Evolutionary conservation across 2,329 filamentous ascomycete genomes (phyloP).

Genomic region (Phymatotrichopsis omnivora): DNA sequence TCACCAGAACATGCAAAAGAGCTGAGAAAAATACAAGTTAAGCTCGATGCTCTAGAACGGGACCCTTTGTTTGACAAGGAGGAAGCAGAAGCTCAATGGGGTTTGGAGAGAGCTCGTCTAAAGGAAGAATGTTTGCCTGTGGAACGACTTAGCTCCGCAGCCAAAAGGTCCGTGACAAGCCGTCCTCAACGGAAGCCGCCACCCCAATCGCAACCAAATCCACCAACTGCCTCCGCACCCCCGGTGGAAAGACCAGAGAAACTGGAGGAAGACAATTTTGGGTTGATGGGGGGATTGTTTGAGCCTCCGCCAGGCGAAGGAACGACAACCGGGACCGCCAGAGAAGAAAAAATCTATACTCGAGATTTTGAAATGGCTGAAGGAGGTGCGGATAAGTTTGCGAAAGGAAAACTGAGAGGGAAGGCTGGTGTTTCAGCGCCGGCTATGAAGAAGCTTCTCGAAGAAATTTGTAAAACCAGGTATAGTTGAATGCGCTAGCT

Average conservation of each 20-base stretch:
- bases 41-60: conserved; percentile 23
- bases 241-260: conserved; percentile 15
- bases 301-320: conserved; percentile 35
- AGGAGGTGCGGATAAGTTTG: conserved; percentile 11
- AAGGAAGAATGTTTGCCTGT: conserved; percentile 18
- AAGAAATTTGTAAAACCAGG: conserved; percentile 28
- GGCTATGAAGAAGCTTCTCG: conserved; percentile 27
- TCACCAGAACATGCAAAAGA: conserved; percentile 18
- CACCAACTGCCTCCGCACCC: not conserved
- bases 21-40: conserved; percentile 24
- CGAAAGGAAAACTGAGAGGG: conserved; percentile 18
- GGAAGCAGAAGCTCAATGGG: conserved; percentile 41
- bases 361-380: conserved; percentile 67
- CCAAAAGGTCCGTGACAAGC: conserved; percentile 27
- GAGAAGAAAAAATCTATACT: conserved; percentile 49
- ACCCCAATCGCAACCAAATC: not conserved
- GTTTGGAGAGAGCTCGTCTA: conserved; percentile 32
- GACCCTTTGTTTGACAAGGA: conserved; percentile 43
- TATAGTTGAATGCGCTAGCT: conserved; percentile 6
- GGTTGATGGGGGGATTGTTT: conserved; percentile 49
- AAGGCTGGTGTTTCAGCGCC: conserved; percentile 24
- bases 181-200: conserved; percentile 1
- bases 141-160: conserved; percentile 30
- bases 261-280: conserved; percentile 30
- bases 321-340: conserved; percentile 35